Conservation (phyloP, 768 basidiomycete species). For the Rhodotorula paludigena region DNA sequence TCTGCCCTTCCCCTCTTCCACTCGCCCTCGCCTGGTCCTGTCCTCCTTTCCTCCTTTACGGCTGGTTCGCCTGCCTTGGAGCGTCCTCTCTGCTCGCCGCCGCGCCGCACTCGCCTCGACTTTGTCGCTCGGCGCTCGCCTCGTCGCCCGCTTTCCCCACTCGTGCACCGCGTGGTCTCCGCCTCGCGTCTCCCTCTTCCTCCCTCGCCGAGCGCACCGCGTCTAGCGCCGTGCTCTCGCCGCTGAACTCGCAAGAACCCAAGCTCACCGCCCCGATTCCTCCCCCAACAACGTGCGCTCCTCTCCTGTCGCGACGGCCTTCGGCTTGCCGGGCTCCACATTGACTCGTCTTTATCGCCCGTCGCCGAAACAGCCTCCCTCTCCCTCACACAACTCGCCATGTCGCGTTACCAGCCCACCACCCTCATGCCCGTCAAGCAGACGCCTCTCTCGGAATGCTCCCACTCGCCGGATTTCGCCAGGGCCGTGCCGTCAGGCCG, state of each 20-base stretch:
- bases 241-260: not conserved
- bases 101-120: too few relatives aligned
- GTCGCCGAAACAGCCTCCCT: not conserved
- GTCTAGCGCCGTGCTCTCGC: slow-evolving; percentile 5
- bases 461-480: slow-evolving; percentile 13
- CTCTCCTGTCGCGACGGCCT: not conserved
- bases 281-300: not conserved
- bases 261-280: not conserved
- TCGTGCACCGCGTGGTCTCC: not conserved
- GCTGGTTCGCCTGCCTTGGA: too few relatives aligned
- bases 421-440: not conserved
- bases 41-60: too few relatives aligned
- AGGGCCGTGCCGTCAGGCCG: slow-evolving; percentile 8
- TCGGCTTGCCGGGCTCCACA: too few relatives aligned
- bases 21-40: too few relatives aligned
- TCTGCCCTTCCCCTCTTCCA: too few relatives aligned
- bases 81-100: too few relatives aligned
- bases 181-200: not conserved
- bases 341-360: too few relatives aligned
- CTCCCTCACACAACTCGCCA: too few relatives aligned
- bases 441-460: not conserved
- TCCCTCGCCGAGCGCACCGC: slow-evolving; percentile 8
- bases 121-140: too few relatives aligned
- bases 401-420: too few relatives aligned
- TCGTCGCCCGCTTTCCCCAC: not conserved